Evolutionary conservation across 164 flowering plant genomes (phyloP).

Genomic region (Stephania japonica): DNA sequence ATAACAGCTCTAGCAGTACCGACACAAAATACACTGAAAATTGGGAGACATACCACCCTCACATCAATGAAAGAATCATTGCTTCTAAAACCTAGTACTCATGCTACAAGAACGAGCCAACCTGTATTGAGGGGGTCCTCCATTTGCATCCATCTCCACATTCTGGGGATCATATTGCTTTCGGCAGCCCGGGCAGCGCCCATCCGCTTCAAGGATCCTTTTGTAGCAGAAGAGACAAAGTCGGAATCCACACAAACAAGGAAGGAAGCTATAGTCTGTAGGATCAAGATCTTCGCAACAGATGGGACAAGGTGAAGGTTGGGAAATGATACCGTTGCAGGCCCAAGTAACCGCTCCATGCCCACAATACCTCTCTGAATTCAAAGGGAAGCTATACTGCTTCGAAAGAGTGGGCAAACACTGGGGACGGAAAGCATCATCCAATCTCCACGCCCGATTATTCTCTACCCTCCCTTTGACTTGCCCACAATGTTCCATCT

Average conservation of each 20-base stretch:
- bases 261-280: slow-evolving; percentile 78
- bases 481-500: slow-evolving; percentile 16
- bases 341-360: slow-evolving; percentile 38
- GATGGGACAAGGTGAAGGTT: slow-evolving; percentile 78
- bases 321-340: slow-evolving; percentile 21
- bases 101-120: slow-evolving; percentile 75
- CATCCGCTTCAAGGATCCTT: slow-evolving; percentile 80
- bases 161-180: slow-evolving; percentile 46
- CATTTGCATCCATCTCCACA: slow-evolving; percentile 34
- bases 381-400: slow-evolving; percentile 54
- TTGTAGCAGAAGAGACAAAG: slow-evolving; percentile 95
- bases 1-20: slow-evolving; percentile 18
- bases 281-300: slow-evolving; percentile 80
- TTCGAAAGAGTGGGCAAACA: slow-evolving; percentile 70
- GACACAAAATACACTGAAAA: slow-evolving; percentile 20
- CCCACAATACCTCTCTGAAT: slow-evolving; percentile 31
- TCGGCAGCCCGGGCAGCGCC: slow-evolving; percentile 93
- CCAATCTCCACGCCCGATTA: slow-evolving; percentile 76
- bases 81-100: slow-evolving; percentile 53
- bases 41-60: slow-evolving; percentile 24
- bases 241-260: slow-evolving; percentile 82
- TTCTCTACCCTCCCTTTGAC: slow-evolving; percentile 16
- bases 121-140: slow-evolving; percentile 36
- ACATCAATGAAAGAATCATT: slow-evolving; percentile 13
- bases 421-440: slow-evolving; percentile 77